Conservation (phyloP, 192 early-diverging fungal species). For the Coemansia aciculifera region DNA sequence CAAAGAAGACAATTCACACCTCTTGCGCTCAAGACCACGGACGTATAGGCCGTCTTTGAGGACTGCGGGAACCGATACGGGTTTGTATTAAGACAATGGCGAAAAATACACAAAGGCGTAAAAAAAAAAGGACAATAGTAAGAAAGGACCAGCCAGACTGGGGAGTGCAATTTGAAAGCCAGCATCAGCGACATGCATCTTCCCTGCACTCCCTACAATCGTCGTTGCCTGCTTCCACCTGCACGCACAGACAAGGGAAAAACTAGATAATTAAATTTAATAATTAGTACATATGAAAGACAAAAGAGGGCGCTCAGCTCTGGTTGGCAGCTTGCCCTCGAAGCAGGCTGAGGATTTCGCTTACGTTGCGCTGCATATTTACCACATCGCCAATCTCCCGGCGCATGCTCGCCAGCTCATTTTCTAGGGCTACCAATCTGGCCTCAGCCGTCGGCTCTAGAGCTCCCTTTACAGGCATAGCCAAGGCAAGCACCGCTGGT, state of each 20-base stretch:
- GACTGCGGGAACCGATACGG: neutral
- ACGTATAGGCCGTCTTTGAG: neutral
- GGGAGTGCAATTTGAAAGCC: neutral
- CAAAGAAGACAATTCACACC: neutral
- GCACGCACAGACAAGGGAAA: slow-evolving; percentile 5
- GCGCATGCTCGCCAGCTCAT: slow-evolving; percentile 22
- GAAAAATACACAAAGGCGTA: neutral
- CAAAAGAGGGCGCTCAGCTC: neutral
- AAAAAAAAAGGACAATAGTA: neutral
- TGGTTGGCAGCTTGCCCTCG: neutral
- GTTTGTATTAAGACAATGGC: neutral
- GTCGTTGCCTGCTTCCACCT: neutral
- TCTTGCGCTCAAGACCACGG: neutral
- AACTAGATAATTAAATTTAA: neutral
- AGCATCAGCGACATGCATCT: neutral
- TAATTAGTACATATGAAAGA: neutral
- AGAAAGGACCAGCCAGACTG: neutral
- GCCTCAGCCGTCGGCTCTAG: neutral
- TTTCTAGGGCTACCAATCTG: slow-evolving; percentile 20
- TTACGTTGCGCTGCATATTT: slow-evolving; percentile 27
- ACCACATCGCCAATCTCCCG: slow-evolving; percentile 23
- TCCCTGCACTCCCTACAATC: neutral
- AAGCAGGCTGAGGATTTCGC: slow-evolving; percentile 20
- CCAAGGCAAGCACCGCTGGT: neutral
- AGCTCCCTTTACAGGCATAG: neutral